Base-by-base conservation (phyloP, 768 basidiomycete genomes). In the Trametes sanguinea region DNA sequence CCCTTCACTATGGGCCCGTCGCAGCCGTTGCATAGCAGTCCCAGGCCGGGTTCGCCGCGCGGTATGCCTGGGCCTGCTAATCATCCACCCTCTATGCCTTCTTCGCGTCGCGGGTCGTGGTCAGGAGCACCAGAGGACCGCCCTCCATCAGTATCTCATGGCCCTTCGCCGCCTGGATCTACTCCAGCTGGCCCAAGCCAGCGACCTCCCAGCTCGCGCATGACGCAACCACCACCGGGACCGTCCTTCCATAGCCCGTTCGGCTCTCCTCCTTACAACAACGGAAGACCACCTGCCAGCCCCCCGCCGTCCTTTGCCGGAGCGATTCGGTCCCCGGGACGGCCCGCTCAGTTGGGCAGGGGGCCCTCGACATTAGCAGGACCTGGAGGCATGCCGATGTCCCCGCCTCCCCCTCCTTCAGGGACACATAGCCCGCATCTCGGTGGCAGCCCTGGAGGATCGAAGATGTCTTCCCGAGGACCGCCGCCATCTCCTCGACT, bases 1-100 rank as follows among this genome's bases (percentile, higher is more conserved):
- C 72, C 73, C 6, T 71, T 73, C 57, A 67, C 68, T 11, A 70
- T 71, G 67, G 64, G 67, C 29, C 65, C 73, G 39, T 57, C 68
- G 32, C 65, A 68, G 52, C 62, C 63, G 16, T 53, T 57, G 40
- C 61, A 60, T 42, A 33, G 59, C n/a, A 52, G 59, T 44, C 59
- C 48, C 6, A 50, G 58, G 39, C 64, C 67, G 4, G 60, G 67
- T 2, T 69, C 69, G 3, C 67, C 69, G 7, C 60, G 62, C 37
- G 51, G 61, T 9, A 51, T 6, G 11, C 64, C 50, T 30, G 65
- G 64, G 0, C 54, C 57, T 16, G 63, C 68, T 3, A 63, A 58
- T 10, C 62, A 62, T 1, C 68, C 69, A 13, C 59, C 63, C 7
- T 70, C 71, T 11, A 57, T 61, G 22, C 65, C 57, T 6, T 57